phyloP scores from a whole-genome alignment of 2,329 filamentous ascomycete genomes.

The Aspergillus pseudoviridinutans region DNA sequence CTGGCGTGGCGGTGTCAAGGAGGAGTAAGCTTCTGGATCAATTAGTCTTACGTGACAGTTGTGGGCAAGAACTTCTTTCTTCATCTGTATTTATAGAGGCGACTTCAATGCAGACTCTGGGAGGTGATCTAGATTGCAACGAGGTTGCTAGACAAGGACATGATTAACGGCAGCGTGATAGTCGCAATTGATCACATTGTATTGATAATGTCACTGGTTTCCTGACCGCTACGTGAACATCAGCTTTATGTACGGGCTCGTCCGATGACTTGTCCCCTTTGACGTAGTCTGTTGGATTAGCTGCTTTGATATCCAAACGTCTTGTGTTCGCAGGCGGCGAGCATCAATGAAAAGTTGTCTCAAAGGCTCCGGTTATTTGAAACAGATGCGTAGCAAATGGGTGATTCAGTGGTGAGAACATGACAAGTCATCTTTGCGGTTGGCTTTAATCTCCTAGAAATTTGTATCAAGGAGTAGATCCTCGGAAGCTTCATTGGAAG shows the following conservation, averaged over 20 bases:
- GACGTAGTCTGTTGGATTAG: too few relatives aligned
- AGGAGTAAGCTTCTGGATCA: slow-evolving; percentile 35
- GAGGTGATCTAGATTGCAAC: slow-evolving; percentile 1
- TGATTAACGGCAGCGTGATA: neutral
- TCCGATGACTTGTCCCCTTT: too few relatives aligned
- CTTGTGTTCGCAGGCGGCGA: too few relatives aligned
- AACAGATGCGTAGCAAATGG: too few relatives aligned
- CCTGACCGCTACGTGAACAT: neutral
- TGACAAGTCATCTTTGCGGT: too few relatives aligned
- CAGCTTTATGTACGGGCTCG: too few relatives aligned
- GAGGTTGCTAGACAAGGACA: neutral
- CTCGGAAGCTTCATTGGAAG: neutral
- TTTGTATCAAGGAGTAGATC: too few relatives aligned
- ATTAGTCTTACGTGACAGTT: neutral
- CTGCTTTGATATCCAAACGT: too few relatives aligned
- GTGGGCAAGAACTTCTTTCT: slow-evolving; percentile 3
- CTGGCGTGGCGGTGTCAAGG: slow-evolving; percentile 49
- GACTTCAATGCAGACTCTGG: slow-evolving; percentile 3
- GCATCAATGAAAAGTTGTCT: too few relatives aligned
- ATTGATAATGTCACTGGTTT: neutral
- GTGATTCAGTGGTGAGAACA: too few relatives aligned
- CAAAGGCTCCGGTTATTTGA: too few relatives aligned
- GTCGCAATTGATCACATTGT: neutral
- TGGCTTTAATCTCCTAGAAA: too few relatives aligned
- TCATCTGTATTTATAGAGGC: slow-evolving; percentile 16